Conservation (phyloP, 164 flowering plant species). For the Macadamia integrifolia region DNA sequence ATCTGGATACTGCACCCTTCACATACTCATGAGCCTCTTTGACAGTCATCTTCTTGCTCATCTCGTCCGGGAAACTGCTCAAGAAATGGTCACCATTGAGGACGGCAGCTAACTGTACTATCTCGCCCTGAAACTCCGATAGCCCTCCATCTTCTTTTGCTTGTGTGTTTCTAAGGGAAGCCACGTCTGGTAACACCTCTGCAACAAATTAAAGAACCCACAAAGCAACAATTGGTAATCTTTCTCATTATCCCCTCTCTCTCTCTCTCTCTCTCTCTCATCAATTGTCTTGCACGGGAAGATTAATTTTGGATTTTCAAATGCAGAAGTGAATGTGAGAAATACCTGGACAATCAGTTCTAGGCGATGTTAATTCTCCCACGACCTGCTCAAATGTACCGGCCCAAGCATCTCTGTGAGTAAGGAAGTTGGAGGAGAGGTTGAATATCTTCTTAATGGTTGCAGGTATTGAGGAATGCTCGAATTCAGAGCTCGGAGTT, state of each 20-base stretch:
- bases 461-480: slow-evolving; percentile 95
- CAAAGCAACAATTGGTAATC: not conserved
- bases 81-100: slow-evolving; percentile 82
- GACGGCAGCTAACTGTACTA: slow-evolving; percentile 81
- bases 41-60: slow-evolving; percentile 74
- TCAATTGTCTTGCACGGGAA: not conserved
- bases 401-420: slow-evolving; percentile 98
- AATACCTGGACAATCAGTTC: slow-evolving; percentile 45
- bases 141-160: slow-evolving; percentile 22
- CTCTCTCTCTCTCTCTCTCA: no score
- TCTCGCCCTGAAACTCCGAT: slow-evolving; percentile 67
- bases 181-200: slow-evolving; percentile 25
- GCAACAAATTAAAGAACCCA: not conserved
- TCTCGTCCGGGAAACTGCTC: slow-evolving; percentile 72
- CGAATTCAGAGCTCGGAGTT: slow-evolving; percentile 64
- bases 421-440: slow-evolving; percentile 78
- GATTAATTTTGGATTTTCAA: not conserved
- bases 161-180: slow-evolving; percentile 20
- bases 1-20: slow-evolving; percentile 71
- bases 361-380: slow-evolving; percentile 54
- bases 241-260: no score
- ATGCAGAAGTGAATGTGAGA: not conserved
- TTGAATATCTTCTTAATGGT: slow-evolving; percentile 92
- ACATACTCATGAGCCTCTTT: slow-evolving; percentile 69
- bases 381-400: slow-evolving; percentile 87